These are phyloP conservation scores for Ilex asprella DNA, from an alignment of 257 asterid species.

Conservation along the genomic window DNA sequence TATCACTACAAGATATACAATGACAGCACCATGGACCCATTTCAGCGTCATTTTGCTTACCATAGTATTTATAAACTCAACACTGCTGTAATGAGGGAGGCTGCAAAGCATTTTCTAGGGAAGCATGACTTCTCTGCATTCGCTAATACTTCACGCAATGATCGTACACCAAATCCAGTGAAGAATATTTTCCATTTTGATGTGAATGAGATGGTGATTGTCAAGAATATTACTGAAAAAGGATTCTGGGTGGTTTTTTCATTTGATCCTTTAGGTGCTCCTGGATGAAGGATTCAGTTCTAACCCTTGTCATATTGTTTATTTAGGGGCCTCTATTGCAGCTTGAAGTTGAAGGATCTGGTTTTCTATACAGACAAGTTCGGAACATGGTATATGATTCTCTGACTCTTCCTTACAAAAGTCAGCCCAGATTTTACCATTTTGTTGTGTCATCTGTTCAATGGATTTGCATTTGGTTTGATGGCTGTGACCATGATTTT, in stretches of 20 bases:
- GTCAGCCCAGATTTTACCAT: background rate
- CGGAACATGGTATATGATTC: constrained; percentile 70
- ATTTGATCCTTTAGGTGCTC: background rate
- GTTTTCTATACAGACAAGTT: constrained; percentile 87
- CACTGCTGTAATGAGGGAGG: constrained; percentile 60
- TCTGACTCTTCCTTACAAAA: background rate
- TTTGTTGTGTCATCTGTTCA: background rate
- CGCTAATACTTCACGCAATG: constrained; percentile 65
- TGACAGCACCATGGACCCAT: constrained; percentile 75
- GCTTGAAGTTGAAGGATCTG: constrained; percentile 91
- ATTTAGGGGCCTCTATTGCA: constrained; percentile 74
- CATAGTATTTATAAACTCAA: constrained; percentile 66
- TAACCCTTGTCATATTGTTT: background rate
- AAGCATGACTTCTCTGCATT: constrained; percentile 82
- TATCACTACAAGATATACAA: constrained; percentile 67
- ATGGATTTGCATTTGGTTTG: background rate
- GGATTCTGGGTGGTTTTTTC: background rate
- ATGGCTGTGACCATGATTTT: background rate
- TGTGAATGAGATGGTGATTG: constrained; percentile 60
- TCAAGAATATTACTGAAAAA: background rate
- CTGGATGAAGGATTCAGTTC: background rate
- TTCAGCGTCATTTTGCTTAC: constrained; percentile 63
- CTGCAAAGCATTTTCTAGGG: constrained; percentile 70
- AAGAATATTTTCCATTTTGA: constrained; percentile 64
- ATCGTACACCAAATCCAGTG: constrained; percentile 60